Base-by-base conservation (phyloP, 179 eudicot genomes). In the Spinacia oleracea region DNA sequence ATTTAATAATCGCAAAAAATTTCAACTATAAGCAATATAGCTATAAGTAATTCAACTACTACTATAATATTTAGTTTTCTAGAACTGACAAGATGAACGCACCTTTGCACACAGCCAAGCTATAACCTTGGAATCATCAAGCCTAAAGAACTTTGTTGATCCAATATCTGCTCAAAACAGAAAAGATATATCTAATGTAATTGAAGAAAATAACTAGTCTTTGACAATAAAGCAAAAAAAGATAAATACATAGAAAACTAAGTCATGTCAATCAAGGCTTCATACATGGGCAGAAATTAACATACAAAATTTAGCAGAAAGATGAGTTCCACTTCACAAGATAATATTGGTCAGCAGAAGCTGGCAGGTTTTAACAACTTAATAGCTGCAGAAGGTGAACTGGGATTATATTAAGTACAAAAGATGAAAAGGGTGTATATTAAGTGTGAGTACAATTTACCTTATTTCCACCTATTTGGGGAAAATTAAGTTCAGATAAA, bases 31-130 rank as follows among this genome's bases (percentile, higher is more conserved):
- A 40, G 14, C 66, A 48, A 59, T n/a, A 68, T 74, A 6, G 40
- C 5, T 38, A 38, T 3, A 38, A 38, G 40, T 38, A 38, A 38
- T 38, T 38, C 40, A 38, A 38, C 40, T 3, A 38, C 40, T 3
- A 38, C 40, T 3, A 38, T 38, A 38, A 38, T 3, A 38, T 38
- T 38, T 38, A 45, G 55, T 56, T 67, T 40, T 73, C 45, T 29
- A 34, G 16, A 35, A 29, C 64, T 75, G 55, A 79, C 63, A 78
- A 73, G 81, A 62, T 68, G 38, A 23, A 72, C 91, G 42, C 18
- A 96, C 99, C 97, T 96, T 96, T 74, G 74, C 82, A 83, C 80
- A 83, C 84, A 96, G 75, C 97, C 98, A 94, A 79, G 87, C 84
- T 62, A 94, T 80, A 75, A 96, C 99, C 88, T 94, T 96, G 48